Percentiles rank a stretch among this genome's conserved stretches.
Evolutionary conservation across 1,139 yeast genomes (phyloP).

Genomic region (Protomyces inouyei): DNA sequence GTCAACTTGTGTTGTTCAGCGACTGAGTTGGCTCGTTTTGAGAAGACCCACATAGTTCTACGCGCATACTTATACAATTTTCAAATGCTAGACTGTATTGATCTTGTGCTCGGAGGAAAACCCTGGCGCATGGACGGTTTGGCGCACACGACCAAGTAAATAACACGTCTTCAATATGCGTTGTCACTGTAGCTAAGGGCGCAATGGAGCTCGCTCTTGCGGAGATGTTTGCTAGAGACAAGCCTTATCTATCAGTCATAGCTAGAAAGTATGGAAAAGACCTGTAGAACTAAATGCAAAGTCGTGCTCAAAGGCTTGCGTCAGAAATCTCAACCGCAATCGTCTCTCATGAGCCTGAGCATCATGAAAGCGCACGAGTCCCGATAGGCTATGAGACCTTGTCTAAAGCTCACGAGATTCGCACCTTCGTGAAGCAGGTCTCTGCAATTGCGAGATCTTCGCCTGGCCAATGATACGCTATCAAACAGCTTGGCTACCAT

Average conservation of each 20-base stretch:
- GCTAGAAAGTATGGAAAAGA: neutral
- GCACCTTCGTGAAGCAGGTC: neutral
- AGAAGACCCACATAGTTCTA: no score
- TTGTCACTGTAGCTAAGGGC: neutral
- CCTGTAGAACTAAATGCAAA: neutral
- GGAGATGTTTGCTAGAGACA: neutral
- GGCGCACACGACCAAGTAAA: no score
- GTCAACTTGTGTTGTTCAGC: no score
- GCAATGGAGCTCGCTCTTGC: neutral
- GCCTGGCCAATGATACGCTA: neutral
- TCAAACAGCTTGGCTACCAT: neutral
- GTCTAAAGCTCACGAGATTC: neutral
- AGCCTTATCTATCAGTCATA: neutral
- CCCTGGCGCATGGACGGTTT: no score
- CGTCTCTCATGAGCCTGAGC: neutral
- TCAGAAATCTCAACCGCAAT: neutral
- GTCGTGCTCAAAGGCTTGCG: neutral
- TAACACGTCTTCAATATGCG: neutral
- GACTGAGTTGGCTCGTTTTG: no score
- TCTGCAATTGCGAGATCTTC: neutral
- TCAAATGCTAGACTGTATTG: no score
- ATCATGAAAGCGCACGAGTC: neutral
- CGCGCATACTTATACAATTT: no score
- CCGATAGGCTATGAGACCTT: neutral
- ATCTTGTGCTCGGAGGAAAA: no score